Percentiles rank a stretch among this genome's conserved stretches.
Evolutionary conservation across 371 early-diverging fungal genomes (phyloP).

Genomic region (Circinella minor): DNA sequence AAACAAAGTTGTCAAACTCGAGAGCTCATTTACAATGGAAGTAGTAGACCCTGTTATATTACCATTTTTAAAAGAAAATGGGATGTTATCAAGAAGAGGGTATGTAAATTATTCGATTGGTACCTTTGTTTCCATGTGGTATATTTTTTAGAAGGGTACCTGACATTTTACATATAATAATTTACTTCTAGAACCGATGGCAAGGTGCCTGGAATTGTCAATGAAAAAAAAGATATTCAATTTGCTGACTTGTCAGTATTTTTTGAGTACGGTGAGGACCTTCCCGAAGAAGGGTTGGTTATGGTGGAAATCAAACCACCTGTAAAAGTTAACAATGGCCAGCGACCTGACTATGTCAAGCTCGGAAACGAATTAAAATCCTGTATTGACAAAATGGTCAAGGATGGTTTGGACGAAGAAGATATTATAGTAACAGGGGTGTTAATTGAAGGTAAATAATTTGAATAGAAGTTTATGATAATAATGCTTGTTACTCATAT

Average conservation of each 20-base stretch:
- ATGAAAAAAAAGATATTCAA: background rate
- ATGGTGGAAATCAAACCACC: conserved; percentile 4
- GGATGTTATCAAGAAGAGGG: background rate
- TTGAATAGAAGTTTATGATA: background rate
- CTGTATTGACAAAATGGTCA: background rate
- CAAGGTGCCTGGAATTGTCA: background rate
- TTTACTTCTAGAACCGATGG: conserved; percentile 3
- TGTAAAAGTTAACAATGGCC: background rate
- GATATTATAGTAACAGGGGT: background rate
- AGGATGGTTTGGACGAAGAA: background rate
- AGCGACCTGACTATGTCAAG: background rate
- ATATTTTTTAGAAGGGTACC: background rate
- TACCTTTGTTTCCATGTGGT: background rate
- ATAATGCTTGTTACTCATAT: background rate
- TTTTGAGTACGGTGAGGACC: conserved; percentile 3
- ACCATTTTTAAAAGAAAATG: conserved; percentile 1
- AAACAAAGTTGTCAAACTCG: background rate
- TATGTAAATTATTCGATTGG: background rate
- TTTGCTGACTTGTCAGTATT: background rate
- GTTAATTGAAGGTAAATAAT: background rate
- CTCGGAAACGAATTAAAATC: background rate
- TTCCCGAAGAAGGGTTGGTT: conserved; percentile 2
- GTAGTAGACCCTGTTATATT: background rate
- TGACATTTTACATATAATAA: conserved; percentile 4
- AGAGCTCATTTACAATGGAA: background rate